phyloP scores from a whole-genome alignment of 148 eudicot genomes.

The Limonium bicolor region DNA sequence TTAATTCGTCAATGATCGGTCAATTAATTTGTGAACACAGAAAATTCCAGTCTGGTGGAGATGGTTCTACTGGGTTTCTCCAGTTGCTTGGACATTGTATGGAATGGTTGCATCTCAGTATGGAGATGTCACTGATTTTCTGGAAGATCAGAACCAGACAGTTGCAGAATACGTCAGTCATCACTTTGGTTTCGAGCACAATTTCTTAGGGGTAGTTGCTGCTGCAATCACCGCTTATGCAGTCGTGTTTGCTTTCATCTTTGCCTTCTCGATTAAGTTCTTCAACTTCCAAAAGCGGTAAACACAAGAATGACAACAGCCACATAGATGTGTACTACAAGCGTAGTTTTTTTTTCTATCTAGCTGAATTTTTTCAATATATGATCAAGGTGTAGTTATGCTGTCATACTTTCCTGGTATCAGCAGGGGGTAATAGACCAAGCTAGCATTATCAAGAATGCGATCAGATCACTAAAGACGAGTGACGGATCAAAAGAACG shows the following conservation, averaged over 20 bases:
- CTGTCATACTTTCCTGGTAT: too few species aligned
- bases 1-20: not conserved
- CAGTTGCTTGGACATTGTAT: slow-evolving; percentile 28
- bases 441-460: too few species aligned
- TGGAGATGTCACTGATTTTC: slow-evolving; percentile 13
- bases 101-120: slow-evolving; percentile 35
- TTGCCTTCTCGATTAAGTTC: slow-evolving; percentile 26
- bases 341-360: too few species aligned
- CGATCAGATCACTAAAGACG: too few species aligned
- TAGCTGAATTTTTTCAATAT: too few species aligned
- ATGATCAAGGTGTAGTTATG: too few species aligned
- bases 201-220: slow-evolving; percentile 24
- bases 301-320: too few species aligned
- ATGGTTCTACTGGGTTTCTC: slow-evolving; percentile 28
- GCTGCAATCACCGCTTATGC: slow-evolving; percentile 12
- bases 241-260: slow-evolving; percentile 25
- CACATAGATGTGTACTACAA: too few species aligned
- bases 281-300: slow-evolving; percentile 43
- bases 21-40: too few species aligned
- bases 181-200: slow-evolving; percentile 24
- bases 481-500: too few species aligned
- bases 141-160: slow-evolving; percentile 5
- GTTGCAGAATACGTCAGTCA: slow-evolving; percentile 15
- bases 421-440: too few species aligned
- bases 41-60: slow-evolving; percentile 68